Evolutionary conservation across 164 flowering plant species (phyloP).

Genomic region (Vitis riparia): DNA sequence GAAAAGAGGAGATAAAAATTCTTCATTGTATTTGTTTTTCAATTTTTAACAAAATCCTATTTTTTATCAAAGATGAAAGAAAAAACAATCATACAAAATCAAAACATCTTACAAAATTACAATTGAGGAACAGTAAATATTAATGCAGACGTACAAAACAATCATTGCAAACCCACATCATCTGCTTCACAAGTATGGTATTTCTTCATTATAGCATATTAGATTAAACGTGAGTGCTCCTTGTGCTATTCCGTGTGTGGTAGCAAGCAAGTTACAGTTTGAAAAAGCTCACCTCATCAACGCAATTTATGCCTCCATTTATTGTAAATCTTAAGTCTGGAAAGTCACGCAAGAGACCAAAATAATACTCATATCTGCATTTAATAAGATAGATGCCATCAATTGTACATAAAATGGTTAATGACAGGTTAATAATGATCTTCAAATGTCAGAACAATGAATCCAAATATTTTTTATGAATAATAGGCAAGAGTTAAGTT

Average conservation of each 20-base stretch:
- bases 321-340: slow-evolving; percentile 86
- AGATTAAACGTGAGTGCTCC: background rate
- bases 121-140: no score
- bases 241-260: no score
- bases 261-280: background rate
- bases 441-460: background rate
- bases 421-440: background rate
- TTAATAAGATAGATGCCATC: background rate
- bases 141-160: background rate
- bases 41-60: no score
- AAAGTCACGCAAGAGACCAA: slow-evolving; percentile 92
- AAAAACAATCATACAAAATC: no score
- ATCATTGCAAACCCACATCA: background rate
- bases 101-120: no score
- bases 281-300: slow-evolving; percentile 64
- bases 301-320: slow-evolving; percentile 86
- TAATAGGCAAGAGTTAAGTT: background rate
- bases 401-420: background rate
- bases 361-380: slow-evolving; percentile 86
- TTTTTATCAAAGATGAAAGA: no score
- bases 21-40: no score
- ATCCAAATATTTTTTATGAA: background rate
- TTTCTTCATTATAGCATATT: background rate
- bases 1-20: no score
- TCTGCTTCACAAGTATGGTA: background rate